A percentile compares a stretch with the other conserved stretches of the same genome.
Conservation (phyloP, 495 filamentous ascomycete species). For the Daldinia vernicosa region DNA sequence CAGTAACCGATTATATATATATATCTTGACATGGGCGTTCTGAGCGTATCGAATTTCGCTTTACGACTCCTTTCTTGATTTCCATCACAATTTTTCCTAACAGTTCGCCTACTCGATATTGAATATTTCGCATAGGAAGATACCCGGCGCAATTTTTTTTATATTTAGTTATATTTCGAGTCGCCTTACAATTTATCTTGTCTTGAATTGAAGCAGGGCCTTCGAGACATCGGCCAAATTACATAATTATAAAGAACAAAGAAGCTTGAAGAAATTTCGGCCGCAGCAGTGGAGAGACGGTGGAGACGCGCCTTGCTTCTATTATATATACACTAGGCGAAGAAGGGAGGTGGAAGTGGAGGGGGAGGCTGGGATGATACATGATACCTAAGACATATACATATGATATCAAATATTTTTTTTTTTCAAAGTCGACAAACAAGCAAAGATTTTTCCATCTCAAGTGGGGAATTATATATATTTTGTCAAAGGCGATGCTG, state of each 20-base stretch:
- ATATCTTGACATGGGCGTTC: neutral
- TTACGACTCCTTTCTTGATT: constrained; percentile 1
- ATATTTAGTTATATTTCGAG: neutral
- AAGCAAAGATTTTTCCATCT: constrained; percentile 18
- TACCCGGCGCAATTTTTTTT: constrained; percentile 35
- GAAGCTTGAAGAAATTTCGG: constrained; percentile 27
- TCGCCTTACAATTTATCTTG: constrained; percentile 17
- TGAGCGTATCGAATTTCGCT: neutral
- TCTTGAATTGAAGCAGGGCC: constrained; percentile 1
- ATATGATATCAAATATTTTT: constrained; percentile 21
- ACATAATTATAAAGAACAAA: constrained; percentile 32
- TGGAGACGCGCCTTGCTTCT: constrained; percentile 33
- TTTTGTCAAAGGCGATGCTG: neutral
- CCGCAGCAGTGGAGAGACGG: constrained; percentile 25
- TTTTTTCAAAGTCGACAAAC: constrained; percentile 15
- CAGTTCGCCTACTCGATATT: constrained; percentile 14
- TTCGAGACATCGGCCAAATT: constrained; percentile 25
- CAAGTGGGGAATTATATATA: constrained; percentile 6
- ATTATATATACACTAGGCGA: no score
- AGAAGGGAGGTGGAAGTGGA: constrained; percentile 14
- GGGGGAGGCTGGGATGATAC: constrained; percentile 39
- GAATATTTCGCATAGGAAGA: constrained; percentile 37
- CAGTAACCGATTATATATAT: neutral
- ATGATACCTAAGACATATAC: constrained; percentile 11
- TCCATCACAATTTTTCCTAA: constrained; percentile 13